These are phyloP conservation scores for Volvariella surrecta DNA, from an alignment of 1,284 basidiomycete species.

Conservation along the genomic window DNA sequence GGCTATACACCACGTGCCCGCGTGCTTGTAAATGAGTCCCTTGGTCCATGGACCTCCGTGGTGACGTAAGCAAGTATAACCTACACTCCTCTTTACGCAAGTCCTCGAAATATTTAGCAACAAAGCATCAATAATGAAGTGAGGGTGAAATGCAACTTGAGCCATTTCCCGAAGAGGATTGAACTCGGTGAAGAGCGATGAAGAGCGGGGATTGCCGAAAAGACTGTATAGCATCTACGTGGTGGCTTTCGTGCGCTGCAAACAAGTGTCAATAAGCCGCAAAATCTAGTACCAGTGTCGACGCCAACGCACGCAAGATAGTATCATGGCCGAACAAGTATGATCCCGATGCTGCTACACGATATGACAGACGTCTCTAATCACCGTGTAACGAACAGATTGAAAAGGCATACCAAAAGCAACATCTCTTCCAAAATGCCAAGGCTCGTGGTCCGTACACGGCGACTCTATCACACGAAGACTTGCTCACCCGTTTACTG, in stretches of 20 bases:
- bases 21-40: not conserved
- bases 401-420: slow-evolving; percentile 95
- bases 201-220: slow-evolving; percentile 32
- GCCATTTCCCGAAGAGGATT: too few relatives aligned
- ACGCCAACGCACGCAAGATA: slow-evolving; percentile 33
- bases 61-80: too few relatives aligned
- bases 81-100: too few relatives aligned
- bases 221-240: slow-evolving; percentile 39
- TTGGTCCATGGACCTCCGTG: not conserved
- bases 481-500: not conserved
- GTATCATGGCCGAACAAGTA: slow-evolving; percentile 62
- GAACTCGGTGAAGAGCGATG: too few relatives aligned
- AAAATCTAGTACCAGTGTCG: slow-evolving; percentile 20
- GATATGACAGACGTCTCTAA: slow-evolving; percentile 2
- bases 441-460: slow-evolving; percentile 79
- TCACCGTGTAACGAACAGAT: slow-evolving; percentile 38
- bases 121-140: too few relatives aligned
- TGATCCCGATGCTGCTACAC: slow-evolving; percentile 12
- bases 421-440: slow-evolving; percentile 96
- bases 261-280: slow-evolving; percentile 29
- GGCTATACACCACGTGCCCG: slow-evolving; percentile 26
- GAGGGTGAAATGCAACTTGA: too few relatives aligned
- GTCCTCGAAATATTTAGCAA: too few relatives aligned
- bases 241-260: slow-evolving; percentile 31
- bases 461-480: not conserved